Conservation (phyloP, 805 yeast genomes). For the Lipomyces yamadae region DNA sequence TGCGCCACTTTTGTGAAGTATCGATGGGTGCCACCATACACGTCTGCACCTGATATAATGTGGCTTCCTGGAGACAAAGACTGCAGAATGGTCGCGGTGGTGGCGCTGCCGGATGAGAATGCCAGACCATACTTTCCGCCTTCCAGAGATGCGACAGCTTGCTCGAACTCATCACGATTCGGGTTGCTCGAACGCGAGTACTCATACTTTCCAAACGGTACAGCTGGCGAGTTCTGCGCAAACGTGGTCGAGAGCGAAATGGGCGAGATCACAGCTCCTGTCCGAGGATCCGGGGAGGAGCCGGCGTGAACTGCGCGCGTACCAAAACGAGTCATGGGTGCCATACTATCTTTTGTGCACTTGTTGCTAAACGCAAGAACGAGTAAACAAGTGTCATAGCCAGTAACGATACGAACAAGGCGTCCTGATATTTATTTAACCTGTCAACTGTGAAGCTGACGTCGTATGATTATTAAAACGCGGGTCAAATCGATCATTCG, state of each 20-base stretch:
- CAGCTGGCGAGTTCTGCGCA: conserved; percentile 77
- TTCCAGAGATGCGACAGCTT: conserved; percentile 78
- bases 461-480: too few species aligned
- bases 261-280: conserved; percentile 88
- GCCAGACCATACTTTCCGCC: conserved; percentile 77
- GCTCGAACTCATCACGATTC: conserved; percentile 80
- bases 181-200: conserved; percentile 87
- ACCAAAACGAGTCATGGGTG: conserved; percentile 55
- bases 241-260: conserved; percentile 83
- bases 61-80: conserved; percentile 73
- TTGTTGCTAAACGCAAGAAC: background rate
- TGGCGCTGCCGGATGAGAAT: conserved; percentile 83
- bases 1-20: conserved; percentile 85
- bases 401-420: background rate
- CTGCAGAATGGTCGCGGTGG: conserved; percentile 78
- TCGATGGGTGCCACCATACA: conserved; percentile 90
- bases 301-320: conserved; percentile 88
- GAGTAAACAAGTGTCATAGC: background rate
- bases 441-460: too few species aligned
- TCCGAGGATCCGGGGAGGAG: conserved; percentile 66
- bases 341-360: background rate
- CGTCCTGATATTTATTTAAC: background rate
- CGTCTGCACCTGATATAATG: conserved; percentile 80
- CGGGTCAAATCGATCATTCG: background rate
- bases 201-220: conserved; percentile 78